Base-by-base conservation (phyloP, 345 rosid species). In the Abelmoschus esculentus region DNA sequence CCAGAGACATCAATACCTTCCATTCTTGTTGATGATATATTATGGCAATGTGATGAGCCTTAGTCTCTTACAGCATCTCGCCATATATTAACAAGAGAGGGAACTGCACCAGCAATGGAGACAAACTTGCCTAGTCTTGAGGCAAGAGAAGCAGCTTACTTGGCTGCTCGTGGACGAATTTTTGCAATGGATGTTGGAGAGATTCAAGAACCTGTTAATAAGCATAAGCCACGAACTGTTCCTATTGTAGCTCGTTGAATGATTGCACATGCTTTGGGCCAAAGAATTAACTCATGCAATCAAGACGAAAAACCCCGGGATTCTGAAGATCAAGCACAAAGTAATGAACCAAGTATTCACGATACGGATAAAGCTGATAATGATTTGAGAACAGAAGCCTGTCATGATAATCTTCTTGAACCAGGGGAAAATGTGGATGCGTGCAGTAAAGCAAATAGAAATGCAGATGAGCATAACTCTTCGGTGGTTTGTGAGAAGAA, bases 231-330 rank as follows among this genome's bases (percentile, higher is more conserved):
- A 62, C 69, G 78, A 18, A 73, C 53, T 28, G 78, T 74, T 47
- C 90, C 89, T 64, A 81, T 79, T 40, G 93, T 80, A 72, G 93
- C 93, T 63, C 89, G 81, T 54, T 75, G 93, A 61, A 88, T 88
- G 93, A 88, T 88, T 67, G 89, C 93, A 54, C 93, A 86, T 80
- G 93, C 93, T 56, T 77, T 88, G 76, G 93, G 93, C 66, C 81
- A 82, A 75, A 86, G 73, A 67, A 19, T 81, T 6, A 74, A 56
- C 40, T 40, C 69, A 46, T 1, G 34, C 15, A 40, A 56, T 29
- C 77, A 73, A 53, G 76, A 71, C 50, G 54, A n/a, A 61, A 55
- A 5, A 32, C 36, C 49, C 46, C 46, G 32, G 67, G 80, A 73
- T 69, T 15, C 38, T 18, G 68, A 76, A 62, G 80, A 58, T 17